These are phyloP conservation scores for Pleomassaria siparia DNA, from an alignment of 2,329 filamentous ascomycete genomes.

Conservation along the genomic window DNA sequence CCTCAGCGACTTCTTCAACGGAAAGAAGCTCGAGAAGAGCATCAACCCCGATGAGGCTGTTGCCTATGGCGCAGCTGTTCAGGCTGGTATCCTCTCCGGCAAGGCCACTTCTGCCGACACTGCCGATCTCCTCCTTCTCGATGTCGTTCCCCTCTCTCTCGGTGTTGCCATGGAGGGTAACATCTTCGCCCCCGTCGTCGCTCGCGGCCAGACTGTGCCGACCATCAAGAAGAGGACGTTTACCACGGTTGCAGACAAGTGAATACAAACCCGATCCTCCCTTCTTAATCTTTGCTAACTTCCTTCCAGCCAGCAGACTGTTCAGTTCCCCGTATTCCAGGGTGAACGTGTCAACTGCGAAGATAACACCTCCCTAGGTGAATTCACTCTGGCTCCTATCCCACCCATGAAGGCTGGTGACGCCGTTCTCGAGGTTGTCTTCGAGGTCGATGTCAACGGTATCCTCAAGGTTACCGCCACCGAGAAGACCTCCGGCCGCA, in stretches of 20 bases:
- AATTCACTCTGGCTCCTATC: constrained; percentile 92
- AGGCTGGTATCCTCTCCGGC: constrained; percentile 97
- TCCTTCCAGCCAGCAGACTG: constrained; percentile 57
- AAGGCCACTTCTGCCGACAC: constrained; percentile 97
- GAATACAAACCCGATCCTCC: too few species aligned
- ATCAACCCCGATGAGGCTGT: constrained; percentile 99
- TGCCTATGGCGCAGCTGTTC: constrained; percentile 96
- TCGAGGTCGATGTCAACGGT: constrained; percentile 99
- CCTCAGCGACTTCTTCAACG: constrained; percentile 97
- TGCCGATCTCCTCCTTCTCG: constrained; percentile 88
- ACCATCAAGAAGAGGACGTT: constrained; percentile 85
- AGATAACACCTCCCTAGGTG: constrained; percentile 96
- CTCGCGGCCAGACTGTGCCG: constrained; percentile 62
- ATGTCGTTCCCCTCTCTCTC: constrained; percentile 93
- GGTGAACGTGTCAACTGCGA: constrained; percentile 98
- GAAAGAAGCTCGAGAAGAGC: constrained; percentile 99
- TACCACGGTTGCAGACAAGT: constrained; percentile 75
- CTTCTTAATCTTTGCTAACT: too few species aligned
- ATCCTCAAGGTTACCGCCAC: constrained; percentile 99
- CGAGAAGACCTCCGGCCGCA: constrained; percentile 97
- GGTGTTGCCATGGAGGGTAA: constrained; percentile 99
- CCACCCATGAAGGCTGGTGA: constrained; percentile 89
- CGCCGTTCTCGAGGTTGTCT: constrained; percentile 94
- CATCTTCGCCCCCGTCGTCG: constrained; percentile 93
- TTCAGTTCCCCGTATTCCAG: constrained; percentile 92